A percentile compares a stretch with the other conserved stretches of the same genome.
These are phyloP conservation scores for Hygrophoropsis aurantiaca DNA, from an alignment of 768 basidiomycete species.

Conservation along the genomic window DNA sequence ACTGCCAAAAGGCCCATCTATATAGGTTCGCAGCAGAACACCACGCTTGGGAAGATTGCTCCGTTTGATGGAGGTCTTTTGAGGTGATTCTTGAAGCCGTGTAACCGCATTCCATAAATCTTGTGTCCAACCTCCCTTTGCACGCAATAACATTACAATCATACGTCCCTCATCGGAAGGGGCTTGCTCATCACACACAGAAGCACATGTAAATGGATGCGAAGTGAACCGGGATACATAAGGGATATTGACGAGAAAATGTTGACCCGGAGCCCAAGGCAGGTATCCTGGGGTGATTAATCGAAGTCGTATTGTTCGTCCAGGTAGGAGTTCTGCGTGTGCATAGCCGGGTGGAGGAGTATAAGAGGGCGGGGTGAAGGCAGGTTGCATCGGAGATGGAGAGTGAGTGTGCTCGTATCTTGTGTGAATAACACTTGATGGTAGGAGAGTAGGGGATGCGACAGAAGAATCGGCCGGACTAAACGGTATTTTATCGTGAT, in stretches of 20 bases:
- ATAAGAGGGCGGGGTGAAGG: slow-evolving; percentile 21
- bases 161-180: slow-evolving; percentile 47
- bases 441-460: not conserved
- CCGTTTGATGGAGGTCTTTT: slow-evolving; percentile 29
- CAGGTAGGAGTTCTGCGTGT: slow-evolving; percentile 67
- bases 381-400: not conserved
- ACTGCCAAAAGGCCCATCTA: slow-evolving; percentile 74
- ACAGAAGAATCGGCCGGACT: slow-evolving; percentile 2
- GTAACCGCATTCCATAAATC: slow-evolving; percentile 59
- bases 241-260: slow-evolving; percentile 69
- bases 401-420: not conserved
- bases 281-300: slow-evolving; percentile 55
- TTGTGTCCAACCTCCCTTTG: slow-evolving; percentile 68
- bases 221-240: slow-evolving; percentile 57
- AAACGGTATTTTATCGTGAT: slow-evolving; percentile 5
- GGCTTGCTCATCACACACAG: slow-evolving; percentile 51
- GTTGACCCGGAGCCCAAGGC: slow-evolving; percentile 77
- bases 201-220: slow-evolving; percentile 75
- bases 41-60: slow-evolving; percentile 40
- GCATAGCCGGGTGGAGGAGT: slow-evolving; percentile 67
- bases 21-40: slow-evolving; percentile 52
- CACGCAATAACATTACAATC: slow-evolving; percentile 67
- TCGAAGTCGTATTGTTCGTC: slow-evolving; percentile 67
- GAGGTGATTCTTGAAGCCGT: slow-evolving; percentile 31
- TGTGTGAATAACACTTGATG: not conserved